A percentile compares a stretch with the other conserved stretches of the same genome.
Evolutionary conservation across 225 moss, liverwort and hornwort species (phyloP).

Genomic region (Neckera pumila): DNA sequence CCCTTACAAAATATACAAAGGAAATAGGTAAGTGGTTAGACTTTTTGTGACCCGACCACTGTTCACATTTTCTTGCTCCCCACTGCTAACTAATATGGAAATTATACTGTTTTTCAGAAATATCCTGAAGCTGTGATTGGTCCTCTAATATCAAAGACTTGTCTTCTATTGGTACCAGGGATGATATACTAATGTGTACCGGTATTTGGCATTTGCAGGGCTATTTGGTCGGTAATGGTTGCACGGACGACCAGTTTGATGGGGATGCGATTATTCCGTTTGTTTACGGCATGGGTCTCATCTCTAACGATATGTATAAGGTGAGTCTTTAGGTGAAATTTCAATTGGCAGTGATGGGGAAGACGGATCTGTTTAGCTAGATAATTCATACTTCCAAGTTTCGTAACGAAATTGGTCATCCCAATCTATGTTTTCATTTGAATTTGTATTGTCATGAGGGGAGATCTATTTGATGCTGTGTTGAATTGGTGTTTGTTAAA

Average conservation of each 20-base stretch:
- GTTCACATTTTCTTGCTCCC: background rate
- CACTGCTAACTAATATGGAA: background rate
- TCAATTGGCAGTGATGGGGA: background rate
- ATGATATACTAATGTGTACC: background rate
- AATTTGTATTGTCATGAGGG: background rate
- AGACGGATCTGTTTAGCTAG: background rate
- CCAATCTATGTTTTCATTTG: background rate
- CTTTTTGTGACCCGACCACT: background rate
- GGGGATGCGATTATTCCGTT: conserved; percentile 91
- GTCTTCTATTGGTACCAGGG: background rate
- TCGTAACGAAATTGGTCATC: background rate
- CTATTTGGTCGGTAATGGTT: conserved; percentile 75
- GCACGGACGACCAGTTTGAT: conserved; percentile 69
- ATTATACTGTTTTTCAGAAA: background rate
- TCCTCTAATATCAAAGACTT: background rate
- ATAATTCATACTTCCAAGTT: background rate
- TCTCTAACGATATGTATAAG: conserved; percentile 63
- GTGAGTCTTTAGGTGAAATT: conserved; percentile 6
- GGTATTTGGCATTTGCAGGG: conserved; percentile 34
- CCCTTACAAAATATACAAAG: background rate
- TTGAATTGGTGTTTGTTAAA: background rate
- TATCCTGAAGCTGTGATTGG: background rate
- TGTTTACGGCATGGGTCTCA: conserved; percentile 78
- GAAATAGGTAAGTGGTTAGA: background rate
- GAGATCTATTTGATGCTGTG: background rate